Base-by-base conservation (phyloP, 495 filamentous ascomycete species). In the Podospora conica region DNA sequence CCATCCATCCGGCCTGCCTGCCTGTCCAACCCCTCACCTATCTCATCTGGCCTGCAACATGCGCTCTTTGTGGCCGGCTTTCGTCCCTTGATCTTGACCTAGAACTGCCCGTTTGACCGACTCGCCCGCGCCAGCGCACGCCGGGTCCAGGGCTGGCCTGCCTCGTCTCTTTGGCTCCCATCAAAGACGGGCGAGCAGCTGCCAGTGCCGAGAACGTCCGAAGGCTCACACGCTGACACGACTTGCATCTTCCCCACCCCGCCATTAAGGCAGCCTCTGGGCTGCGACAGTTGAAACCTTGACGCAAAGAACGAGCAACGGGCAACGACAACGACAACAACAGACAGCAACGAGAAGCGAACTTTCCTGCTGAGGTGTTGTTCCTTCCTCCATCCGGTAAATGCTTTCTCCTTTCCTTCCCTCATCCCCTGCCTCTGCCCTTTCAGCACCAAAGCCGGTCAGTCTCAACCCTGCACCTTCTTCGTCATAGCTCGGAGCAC, bases 181-280 rank as follows among this genome's bases (percentile, higher is more conserved):
- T 40, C 22, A 48, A 53, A 24, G 29, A 23, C 59, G 22, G 29
- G 58, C 25, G 58, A 60, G 31, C 29, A 53, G 53, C n/a, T 65
- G 29, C 29, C 29, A 31, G 29, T 31, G 64, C 64, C 64, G 65
- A 62, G 60, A 64, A 65, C 58, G 25, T 54, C 63, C 61, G 65
- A 63, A 66, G 66, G 66, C 68, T 73, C 68, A 69, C 61, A 63
- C 61, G 59, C 40, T 48, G 40, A 48, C 67, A 69, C 69, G 66
- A 66, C 61, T 60, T 66, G 60, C 60, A 25, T 29, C 60, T 60
- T 40, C 68, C 64, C 66, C 60, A 66, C 66, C 68, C 65, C 68
- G 64, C 70, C 68, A 58, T 9, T 65, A 68, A 70, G 70, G 68
- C 70, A 72, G 61, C 70, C 55, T 65, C 65, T 48, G 60, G 55